A percentile compares a stretch with the other conserved stretches of the same genome.
Conservation (phyloP, 2,329 filamentous ascomycete species). For the Ophiostoma populinum region DNA sequence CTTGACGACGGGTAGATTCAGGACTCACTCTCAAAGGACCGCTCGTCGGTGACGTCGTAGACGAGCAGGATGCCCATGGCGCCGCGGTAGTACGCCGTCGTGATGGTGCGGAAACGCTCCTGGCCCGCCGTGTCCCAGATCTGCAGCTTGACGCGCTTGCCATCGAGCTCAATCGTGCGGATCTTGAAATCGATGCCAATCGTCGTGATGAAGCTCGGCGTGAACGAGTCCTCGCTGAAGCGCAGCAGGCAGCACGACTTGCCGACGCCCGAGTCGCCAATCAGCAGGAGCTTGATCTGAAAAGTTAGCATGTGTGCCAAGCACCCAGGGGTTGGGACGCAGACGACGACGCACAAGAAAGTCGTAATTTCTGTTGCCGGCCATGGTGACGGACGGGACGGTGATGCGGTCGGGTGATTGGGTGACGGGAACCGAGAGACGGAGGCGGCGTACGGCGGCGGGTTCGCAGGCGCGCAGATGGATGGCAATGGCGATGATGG, state of each 20-base stretch:
- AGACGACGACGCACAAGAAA: constrained; percentile 50
- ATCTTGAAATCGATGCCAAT: constrained; percentile 99
- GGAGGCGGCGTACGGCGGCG: too few relatives aligned
- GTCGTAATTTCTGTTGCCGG: constrained; percentile 96
- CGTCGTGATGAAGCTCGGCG: constrained; percentile 93
- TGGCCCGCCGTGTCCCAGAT: constrained; percentile 99
- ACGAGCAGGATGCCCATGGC: constrained; percentile 97
- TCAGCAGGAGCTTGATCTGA: constrained; percentile 90
- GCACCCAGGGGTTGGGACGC: background rate
- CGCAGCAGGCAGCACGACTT: constrained; percentile 94
- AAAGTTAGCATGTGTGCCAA: background rate
- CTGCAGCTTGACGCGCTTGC: constrained; percentile 96
- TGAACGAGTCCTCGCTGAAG: constrained; percentile 96
- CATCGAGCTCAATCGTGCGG: constrained; percentile 94
- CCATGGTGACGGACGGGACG: constrained; percentile 40
- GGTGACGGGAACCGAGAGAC: constrained; percentile 7
- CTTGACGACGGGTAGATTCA: background rate
- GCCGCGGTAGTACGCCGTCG: constrained; percentile 93
- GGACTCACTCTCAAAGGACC: constrained; percentile 77
- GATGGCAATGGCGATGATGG: too few relatives aligned
- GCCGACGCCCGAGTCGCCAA: constrained; percentile 90
- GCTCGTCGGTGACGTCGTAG: constrained; percentile 95
- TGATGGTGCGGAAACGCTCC: constrained; percentile 97
- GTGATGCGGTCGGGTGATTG: background rate
- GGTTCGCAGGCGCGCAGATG: too few relatives aligned